Percentiles rank a stretch among this genome's conserved stretches.
These are phyloP conservation scores for Polyporus tsugae DNA, from an alignment of 1,284 basidiomycete species.

Conservation along the genomic window DNA sequence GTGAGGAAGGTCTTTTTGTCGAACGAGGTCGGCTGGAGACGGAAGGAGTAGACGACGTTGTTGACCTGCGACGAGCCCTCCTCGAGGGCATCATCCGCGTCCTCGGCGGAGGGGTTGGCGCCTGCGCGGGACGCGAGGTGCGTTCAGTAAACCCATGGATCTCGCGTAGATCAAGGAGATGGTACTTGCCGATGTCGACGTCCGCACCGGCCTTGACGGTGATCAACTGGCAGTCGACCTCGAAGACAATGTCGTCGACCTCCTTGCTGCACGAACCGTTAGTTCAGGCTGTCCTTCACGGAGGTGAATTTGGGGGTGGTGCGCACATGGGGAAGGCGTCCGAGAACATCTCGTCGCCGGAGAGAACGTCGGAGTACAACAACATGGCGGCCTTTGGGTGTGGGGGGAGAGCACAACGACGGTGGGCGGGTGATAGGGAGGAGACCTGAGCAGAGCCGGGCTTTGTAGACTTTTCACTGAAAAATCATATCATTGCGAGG, in stretches of 20 bases:
- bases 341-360: conserved; percentile 94
- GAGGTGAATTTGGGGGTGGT: conserved; percentile 10
- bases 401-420: conserved; percentile 27
- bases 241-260: conserved; percentile 88
- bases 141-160: conserved; percentile 25
- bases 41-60: conserved; percentile 95
- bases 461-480: conserved; percentile 35
- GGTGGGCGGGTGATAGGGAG: conserved; percentile 39
- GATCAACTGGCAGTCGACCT: conserved; percentile 88
- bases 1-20: conserved; percentile 93
- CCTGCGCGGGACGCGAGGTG: conserved; percentile 52
- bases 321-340: conserved; percentile 90
- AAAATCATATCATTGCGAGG: conserved; percentile 37
- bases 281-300: conserved; percentile 19
- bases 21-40: conserved; percentile 85
- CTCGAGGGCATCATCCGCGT: conserved; percentile 84
- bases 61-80: conserved; percentile 83
- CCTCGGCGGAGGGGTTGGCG: conserved; percentile 93
- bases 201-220: conserved; percentile 82
- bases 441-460: conserved; percentile 27
- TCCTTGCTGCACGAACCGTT: conserved; percentile 64
- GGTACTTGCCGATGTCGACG: conserved; percentile 86
- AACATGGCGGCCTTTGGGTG: conserved; percentile 62
- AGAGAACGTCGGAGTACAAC: conserved; percentile 79
- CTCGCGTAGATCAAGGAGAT: conserved; percentile 25